phyloP scores from a whole-genome alignment of 306 rosid species.

The Ochetophila trinervis region DNA sequence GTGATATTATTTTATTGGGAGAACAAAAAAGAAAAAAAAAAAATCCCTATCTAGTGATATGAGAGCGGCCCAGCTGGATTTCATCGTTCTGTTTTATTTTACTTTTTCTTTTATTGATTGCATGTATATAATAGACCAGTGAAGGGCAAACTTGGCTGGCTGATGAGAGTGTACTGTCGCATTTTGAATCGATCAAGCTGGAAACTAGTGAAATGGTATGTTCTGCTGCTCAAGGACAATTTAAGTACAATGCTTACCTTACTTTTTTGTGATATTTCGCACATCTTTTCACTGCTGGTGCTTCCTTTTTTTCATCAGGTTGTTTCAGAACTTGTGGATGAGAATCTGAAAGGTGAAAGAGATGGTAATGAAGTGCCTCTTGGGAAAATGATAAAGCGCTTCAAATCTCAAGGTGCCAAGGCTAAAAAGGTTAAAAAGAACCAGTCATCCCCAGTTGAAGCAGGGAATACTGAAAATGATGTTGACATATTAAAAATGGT shows the following conservation, averaged over 20 bases:
- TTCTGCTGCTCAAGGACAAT: conserved; percentile 8
- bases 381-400: conserved; percentile 62
- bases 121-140: conserved; percentile 44
- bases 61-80: conserved; percentile 9
- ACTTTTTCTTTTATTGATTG: conserved; percentile 2
- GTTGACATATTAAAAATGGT: conserved; percentile 64
- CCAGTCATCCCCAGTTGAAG: conserved; percentile 43
- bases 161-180: conserved; percentile 61
- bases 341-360: conserved; percentile 47
- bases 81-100: background rate
- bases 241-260: conserved; percentile 10
- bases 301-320: conserved; percentile 40
- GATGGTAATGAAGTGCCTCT: conserved; percentile 70
- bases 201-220: conserved; percentile 62
- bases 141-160: conserved; percentile 73
- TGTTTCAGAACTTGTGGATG: conserved; percentile 45
- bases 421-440: conserved; percentile 59
- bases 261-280: conserved; percentile 15
- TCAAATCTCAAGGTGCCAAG: conserved; percentile 57
- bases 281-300: conserved; percentile 19
- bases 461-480: conserved; percentile 49
- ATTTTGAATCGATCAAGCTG: conserved; percentile 81
- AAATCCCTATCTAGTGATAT: background rate
- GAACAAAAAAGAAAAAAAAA: background rate
- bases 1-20: background rate